These are phyloP conservation scores for Bipolaris zeicola DNA, from an alignment of 2,329 filamentous ascomycete genomes.

Conservation along the genomic window DNA sequence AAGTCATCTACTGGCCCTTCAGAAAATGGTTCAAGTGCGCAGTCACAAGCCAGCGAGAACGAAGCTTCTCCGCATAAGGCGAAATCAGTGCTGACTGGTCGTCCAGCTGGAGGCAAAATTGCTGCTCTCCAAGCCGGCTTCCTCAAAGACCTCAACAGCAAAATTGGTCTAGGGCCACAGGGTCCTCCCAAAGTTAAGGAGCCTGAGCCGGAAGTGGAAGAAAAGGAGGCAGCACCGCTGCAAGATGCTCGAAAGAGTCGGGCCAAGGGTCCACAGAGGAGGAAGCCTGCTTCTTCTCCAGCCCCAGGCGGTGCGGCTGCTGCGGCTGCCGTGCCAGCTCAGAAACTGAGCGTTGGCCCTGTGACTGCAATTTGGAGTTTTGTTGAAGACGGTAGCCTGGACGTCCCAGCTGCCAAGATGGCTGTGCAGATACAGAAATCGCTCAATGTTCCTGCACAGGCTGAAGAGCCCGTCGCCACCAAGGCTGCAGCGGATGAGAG, in stretches of 20 bases:
- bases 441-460: constrained; percentile 15
- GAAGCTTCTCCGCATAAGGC: constrained; percentile 61
- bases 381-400: constrained; percentile 40
- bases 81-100: constrained; percentile 83
- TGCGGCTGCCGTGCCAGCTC: constrained; percentile 33
- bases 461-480: constrained; percentile 8
- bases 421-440: constrained; percentile 34
- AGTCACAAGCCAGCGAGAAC: constrained; percentile 30
- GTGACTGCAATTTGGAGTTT: constrained; percentile 46
- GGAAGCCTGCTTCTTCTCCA: constrained; percentile 68
- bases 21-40: constrained; percentile 44
- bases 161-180: constrained; percentile 84
- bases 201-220: constrained; percentile 61
- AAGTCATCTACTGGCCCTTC: constrained; percentile 56
- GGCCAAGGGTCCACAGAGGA: constrained; percentile 82
- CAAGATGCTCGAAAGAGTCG: constrained; percentile 88
- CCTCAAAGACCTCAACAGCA: constrained; percentile 89
- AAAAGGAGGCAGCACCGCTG: constrained; percentile 74
- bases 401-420: constrained; percentile 41
- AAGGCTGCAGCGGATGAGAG: constrained; percentile 14
- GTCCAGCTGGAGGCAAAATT: constrained; percentile 83
- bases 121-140: constrained; percentile 89
- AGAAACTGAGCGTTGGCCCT: constrained; percentile 33
- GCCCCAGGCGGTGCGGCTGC: constrained; percentile 61
- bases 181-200: constrained; percentile 76